Evolutionary conservation across 208 protist genomes (phyloP).

Genomic region (Leishmania major): DNA sequence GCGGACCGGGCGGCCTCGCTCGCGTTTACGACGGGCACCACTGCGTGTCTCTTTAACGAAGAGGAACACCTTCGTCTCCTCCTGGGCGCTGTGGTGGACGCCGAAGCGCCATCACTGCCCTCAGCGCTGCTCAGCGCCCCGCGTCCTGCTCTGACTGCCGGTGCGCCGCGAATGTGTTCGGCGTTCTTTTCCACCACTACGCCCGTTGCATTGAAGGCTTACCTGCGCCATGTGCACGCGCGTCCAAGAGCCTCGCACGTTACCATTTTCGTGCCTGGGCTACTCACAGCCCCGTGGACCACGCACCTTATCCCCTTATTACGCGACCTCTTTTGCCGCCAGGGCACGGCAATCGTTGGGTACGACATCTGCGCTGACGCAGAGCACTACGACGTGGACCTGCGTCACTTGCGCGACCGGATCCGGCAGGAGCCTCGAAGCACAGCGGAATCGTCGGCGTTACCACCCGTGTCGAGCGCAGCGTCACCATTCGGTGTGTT

Average conservation of each 20-base stretch:
- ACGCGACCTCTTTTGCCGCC: not conserved
- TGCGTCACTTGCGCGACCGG: slow-evolving; percentile 12
- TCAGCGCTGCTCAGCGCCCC: not conserved
- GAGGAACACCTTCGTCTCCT: slow-evolving; percentile 6
- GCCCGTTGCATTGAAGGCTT: slow-evolving; percentile 13
- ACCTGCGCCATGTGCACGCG: slow-evolving; percentile 8
- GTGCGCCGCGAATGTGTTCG: not conserved
- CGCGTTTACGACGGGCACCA: not conserved
- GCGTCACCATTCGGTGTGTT: not conserved
- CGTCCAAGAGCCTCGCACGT: not conserved
- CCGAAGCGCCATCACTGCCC: not conserved
- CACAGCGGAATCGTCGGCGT: not conserved
- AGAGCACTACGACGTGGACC: slow-evolving; percentile 21
- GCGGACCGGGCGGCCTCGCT: not conserved
- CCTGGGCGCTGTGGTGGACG: not conserved
- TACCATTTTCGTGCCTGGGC: slow-evolving; percentile 27
- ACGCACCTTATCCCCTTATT: slow-evolving; percentile 21
- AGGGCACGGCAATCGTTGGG: slow-evolving; percentile 18
- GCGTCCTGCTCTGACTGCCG: not conserved
- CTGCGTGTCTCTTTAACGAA: not conserved
- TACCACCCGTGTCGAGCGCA: not conserved
- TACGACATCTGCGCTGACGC: slow-evolving; percentile 27
- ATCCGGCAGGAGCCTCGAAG: not conserved
- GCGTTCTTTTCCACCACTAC: slow-evolving; percentile 24
- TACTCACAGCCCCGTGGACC: slow-evolving; percentile 32